A percentile compares a stretch with the other conserved stretches of the same genome.
Evolutionary conservation across 2,329 filamentous ascomycete genomes (phyloP).

Genomic region (Fusarium sp.): DNA sequence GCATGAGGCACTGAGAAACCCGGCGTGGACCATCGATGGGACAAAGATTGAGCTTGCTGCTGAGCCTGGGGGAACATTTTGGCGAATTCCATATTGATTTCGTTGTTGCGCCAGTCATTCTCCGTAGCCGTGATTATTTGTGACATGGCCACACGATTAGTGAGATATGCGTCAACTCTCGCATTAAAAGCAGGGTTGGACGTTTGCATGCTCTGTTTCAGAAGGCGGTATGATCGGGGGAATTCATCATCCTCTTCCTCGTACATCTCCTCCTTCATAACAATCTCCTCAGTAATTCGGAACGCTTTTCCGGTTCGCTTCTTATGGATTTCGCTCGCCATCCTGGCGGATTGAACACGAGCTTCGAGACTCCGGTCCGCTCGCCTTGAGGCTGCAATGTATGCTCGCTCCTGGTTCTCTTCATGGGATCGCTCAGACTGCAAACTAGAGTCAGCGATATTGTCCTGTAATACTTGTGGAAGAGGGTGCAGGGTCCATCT

Average conservation of each 20-base stretch:
- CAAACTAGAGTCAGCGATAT: neutral
- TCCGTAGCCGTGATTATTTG: slow-evolving; percentile 54
- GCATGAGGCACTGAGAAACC: slow-evolving; percentile 27
- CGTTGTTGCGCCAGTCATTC: slow-evolving; percentile 58
- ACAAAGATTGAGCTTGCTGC: slow-evolving; percentile 44
- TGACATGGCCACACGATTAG: slow-evolving; percentile 59
- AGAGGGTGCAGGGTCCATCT: neutral
- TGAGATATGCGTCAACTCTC: slow-evolving; percentile 64
- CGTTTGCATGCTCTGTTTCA: slow-evolving; percentile 73
- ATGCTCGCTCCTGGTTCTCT: slow-evolving; percentile 88
- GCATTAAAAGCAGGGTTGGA: slow-evolving; percentile 71
- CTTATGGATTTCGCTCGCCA: slow-evolving; percentile 93
- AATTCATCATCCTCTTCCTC: slow-evolving; percentile 91
- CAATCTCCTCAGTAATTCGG: slow-evolving; percentile 85
- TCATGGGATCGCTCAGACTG: slow-evolving; percentile 82
- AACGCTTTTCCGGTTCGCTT: slow-evolving; percentile 85
- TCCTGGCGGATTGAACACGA: slow-evolving; percentile 85
- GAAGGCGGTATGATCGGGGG: slow-evolving; percentile 72
- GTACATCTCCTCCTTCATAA: slow-evolving; percentile 94
- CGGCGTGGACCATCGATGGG: slow-evolving; percentile 41
- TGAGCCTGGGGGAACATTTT: slow-evolving; percentile 59
- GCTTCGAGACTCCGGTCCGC: slow-evolving; percentile 90
- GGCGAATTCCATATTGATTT: slow-evolving; percentile 62
- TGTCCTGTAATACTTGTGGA: neutral
- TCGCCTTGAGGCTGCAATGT: slow-evolving; percentile 89